A percentile compares a stretch with the other conserved stretches of the same genome.
Evolutionary conservation across 1,284 basidiomycete species (phyloP).

Genomic region (Irpex rosettiformis): DNA sequence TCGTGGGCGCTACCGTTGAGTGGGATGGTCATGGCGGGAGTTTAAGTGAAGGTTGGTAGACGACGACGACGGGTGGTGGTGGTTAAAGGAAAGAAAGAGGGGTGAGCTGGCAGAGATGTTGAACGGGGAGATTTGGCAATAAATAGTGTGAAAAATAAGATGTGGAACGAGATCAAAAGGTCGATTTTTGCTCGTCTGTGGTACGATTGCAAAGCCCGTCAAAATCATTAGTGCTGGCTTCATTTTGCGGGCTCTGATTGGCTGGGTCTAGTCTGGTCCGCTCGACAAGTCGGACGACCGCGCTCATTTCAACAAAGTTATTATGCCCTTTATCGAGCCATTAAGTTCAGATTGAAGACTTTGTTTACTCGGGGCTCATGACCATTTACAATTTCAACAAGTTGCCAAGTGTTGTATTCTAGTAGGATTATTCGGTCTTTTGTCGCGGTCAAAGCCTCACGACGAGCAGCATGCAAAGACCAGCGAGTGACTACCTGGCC

Average conservation of each 20-base stretch:
- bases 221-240: not conserved
- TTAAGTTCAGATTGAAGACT: not conserved
- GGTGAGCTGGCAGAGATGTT: not conserved
- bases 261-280: not conserved
- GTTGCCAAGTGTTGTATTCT: no score
- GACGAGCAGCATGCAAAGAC: no score
- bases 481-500: no score
- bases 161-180: slow-evolving; percentile 9
- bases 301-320: not conserved
- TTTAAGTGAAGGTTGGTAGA: slow-evolving; percentile 7
- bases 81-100: slow-evolving; percentile 13
- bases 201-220: slow-evolving; percentile 6
- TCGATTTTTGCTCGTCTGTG: slow-evolving; percentile 6
- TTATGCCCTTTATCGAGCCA: not conserved
- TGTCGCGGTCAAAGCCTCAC: not conserved
- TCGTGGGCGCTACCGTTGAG: slow-evolving; percentile 26
- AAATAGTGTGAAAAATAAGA: slow-evolving; percentile 13
- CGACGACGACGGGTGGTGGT: slow-evolving; percentile 10
- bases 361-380: not conserved
- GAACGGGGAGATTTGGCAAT: slow-evolving; percentile 2
- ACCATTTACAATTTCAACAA: not conserved
- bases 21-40: slow-evolving; percentile 30
- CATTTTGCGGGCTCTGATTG: not conserved
- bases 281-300: not conserved
- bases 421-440: not conserved